These are phyloP conservation scores for Penicillium sp. DNA, from an alignment of 2,329 filamentous ascomycete genomes.

Conservation along the genomic window DNA sequence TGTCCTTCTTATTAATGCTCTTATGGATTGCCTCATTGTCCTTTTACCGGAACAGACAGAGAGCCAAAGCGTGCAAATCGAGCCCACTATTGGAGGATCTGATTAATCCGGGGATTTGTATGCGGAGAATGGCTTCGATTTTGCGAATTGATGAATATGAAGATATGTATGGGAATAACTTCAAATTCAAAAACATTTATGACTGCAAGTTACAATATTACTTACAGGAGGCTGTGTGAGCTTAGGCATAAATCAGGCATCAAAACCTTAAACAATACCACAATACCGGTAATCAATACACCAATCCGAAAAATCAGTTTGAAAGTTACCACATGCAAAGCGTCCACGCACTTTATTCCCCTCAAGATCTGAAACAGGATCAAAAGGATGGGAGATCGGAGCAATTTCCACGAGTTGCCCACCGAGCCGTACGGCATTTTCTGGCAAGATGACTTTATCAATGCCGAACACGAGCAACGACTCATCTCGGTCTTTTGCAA, in stretches of 20 bases:
- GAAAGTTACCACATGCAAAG: not conserved
- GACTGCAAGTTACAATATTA: too few relatives aligned
- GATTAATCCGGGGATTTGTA: too few relatives aligned
- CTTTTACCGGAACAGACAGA: not conserved
- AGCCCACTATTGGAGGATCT: not conserved
- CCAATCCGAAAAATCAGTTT: constrained; percentile 1
- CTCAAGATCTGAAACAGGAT: not conserved
- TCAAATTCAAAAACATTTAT: too few relatives aligned
- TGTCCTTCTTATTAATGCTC: not conserved
- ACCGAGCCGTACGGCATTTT: constrained; percentile 29
- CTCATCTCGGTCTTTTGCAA: constrained; percentile 48
- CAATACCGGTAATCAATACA: constrained; percentile 3
- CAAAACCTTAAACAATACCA: too few relatives aligned
- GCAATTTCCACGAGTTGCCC: constrained; percentile 24
- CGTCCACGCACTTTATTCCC: not conserved
- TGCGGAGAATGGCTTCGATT: too few relatives aligned
- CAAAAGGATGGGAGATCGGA: not conserved
- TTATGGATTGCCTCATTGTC: not conserved
- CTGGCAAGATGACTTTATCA: constrained; percentile 51
- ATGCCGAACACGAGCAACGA: constrained; percentile 44
- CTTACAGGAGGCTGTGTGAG: too few relatives aligned
- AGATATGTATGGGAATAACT: too few relatives aligned
- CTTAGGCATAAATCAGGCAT: too few relatives aligned
- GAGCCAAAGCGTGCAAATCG: not conserved
- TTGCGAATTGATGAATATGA: too few relatives aligned